Conservation (phyloP, 169 alveolate species). For the Cystoisospora suis region DNA sequence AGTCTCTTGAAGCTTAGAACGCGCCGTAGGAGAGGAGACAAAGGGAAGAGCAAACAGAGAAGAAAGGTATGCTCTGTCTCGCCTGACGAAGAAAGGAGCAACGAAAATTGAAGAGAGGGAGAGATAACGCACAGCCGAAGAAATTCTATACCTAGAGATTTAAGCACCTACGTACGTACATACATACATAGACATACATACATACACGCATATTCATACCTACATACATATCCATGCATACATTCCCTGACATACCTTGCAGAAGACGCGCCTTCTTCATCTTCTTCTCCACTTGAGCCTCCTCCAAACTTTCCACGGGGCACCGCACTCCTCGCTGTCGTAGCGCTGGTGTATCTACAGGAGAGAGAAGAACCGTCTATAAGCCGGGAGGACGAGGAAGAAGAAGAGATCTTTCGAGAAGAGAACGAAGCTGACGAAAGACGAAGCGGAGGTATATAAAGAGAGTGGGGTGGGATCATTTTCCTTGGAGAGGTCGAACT, state of each 20-base stretch:
- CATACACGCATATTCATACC: too few relatives aligned
- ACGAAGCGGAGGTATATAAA: constrained; percentile 27
- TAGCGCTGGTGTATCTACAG: too few relatives aligned
- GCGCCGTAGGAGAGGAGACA: neutral
- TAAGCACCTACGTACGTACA: too few relatives aligned
- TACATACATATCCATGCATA: too few relatives aligned
- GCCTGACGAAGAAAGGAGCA: neutral
- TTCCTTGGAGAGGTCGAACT: too few relatives aligned
- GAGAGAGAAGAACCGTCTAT: neutral
- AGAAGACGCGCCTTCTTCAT: too few relatives aligned
- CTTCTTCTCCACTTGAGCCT: neutral
- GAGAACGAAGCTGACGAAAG: neutral
- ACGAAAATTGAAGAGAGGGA: too few relatives aligned
- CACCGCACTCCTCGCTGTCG: neutral
- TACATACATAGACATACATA: too few relatives aligned
- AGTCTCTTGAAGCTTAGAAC: neutral
- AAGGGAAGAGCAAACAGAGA: constrained; percentile 6
- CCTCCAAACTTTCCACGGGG: neutral
- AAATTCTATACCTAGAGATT: too few relatives aligned
- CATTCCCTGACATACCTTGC: too few relatives aligned
- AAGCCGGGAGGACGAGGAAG: neutral
- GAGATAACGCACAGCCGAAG: too few relatives aligned
- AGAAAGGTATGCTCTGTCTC: neutral
- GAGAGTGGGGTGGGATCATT: constrained; percentile 29
- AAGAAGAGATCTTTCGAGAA: neutral